phyloP scores from a whole-genome alignment of 225 moss, liverwort and hornwort species.

The Straminergon stramineum region DNA sequence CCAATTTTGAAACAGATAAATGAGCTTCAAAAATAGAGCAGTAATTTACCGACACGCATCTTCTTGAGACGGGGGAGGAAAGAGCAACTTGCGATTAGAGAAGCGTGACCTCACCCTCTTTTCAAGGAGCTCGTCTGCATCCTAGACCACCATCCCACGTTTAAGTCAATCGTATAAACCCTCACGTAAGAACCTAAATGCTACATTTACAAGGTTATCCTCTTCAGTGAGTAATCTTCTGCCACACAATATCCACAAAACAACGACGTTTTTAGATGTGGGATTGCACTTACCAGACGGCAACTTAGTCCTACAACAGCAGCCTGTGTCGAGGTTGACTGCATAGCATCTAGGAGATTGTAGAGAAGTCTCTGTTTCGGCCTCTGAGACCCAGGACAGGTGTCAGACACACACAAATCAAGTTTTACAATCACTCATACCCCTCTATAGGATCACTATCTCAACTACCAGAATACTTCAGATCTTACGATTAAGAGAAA shows the following conservation, averaged over 20 bases:
- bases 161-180: not conserved
- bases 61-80: conserved; percentile 56
- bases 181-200: not conserved
- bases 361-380: conserved; percentile 91
- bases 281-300: conserved; percentile 54
- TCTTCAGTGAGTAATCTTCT: not conserved
- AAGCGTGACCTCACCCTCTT: conserved; percentile 97
- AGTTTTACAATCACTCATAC: not conserved
- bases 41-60: conserved; percentile 41
- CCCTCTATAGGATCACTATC: not conserved
- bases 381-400: conserved; percentile 40
- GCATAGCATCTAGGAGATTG: conserved; percentile 93
- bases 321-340: conserved; percentile 74
- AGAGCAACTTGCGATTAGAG: conserved; percentile 89
- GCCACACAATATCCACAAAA: not conserved
- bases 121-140: conserved; percentile 94
- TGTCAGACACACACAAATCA: not conserved
- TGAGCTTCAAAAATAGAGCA: not conserved
- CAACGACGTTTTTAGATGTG: not conserved
- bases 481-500: not conserved
- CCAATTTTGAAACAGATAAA: not conserved
- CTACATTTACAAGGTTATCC: not conserved
- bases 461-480: not conserved
- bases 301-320: conserved; percentile 88
- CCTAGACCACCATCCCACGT: conserved; percentile 36